Evolutionary conservation across 306 rosid genomes (phyloP), one percentile per base, ranked within the genome.

Genomic region (Datisca glomerata): DNA sequence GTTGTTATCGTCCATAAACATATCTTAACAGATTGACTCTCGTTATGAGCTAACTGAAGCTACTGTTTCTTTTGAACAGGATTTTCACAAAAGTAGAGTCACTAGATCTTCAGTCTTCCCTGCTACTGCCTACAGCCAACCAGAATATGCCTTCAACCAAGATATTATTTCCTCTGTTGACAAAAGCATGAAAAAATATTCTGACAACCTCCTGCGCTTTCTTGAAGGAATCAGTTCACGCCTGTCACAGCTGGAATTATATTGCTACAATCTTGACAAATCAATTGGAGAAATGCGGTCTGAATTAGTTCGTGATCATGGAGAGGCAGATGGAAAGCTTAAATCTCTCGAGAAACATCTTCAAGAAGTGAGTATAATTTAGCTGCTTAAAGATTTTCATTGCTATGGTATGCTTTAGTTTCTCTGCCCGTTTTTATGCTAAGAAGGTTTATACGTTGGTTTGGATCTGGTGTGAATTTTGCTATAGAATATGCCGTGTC

Each of bases 241-340:
- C 67, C 59, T 86, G 50, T 86, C 93, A 5, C 81, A 86, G 61
- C 62, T 86, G 72, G 96, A 86, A 56, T 43, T 86, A 49, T 81
- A 81, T 53, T 86, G 94, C 67, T 86, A 86, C 73, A 86, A 81
- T 74, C 65, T 86, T 24, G 94, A 81, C 51, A 86, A 81, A 45
- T 81, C 96, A 36, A 76, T 86, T 39, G 92, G 94, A 52, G 96
- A 82, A 74, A 78, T 86, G 94, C 81, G 91, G 35, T 72, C 86
- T 10, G 96, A 86, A 48, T 51, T 86, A 38, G 45, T 51, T 41
- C 86, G 71, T 63, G 91, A 86, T 54, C 81, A 75, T 32, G 94
- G 61, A 51, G 96, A 81, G 57, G 61, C 82, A 3, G 94, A 86
- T 58, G 51, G 55, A 14, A 86, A 75, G 65, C 85, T 86, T 59